Conservation (phyloP, 1,284 basidiomycete species). For the Pascua guehoae region DNA sequence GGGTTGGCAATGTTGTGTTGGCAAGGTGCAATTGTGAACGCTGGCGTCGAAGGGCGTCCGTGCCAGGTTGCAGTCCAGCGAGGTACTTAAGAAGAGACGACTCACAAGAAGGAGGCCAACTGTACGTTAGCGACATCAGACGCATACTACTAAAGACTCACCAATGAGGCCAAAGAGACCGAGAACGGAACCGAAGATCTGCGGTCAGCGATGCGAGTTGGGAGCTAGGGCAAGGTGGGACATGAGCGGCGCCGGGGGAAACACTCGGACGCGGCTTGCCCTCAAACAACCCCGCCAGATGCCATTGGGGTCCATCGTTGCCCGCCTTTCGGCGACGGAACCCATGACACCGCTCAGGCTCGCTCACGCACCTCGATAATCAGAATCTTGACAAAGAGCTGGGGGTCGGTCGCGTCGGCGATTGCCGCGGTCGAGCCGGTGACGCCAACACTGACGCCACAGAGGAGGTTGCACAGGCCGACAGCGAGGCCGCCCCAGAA, state of each 20-base stretch:
- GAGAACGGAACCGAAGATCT: conserved; percentile 89
- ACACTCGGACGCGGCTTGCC: neutral
- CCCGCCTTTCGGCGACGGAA: conserved; percentile 5
- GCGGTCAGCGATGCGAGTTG: neutral
- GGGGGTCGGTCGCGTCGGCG: conserved; percentile 86
- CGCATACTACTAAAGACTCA: conserved; percentile 52
- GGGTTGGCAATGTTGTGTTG: neutral
- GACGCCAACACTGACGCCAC: conserved; percentile 84
- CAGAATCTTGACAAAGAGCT: conserved; percentile 88
- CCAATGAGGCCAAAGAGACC: conserved; percentile 88
- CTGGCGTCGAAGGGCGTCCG: neutral
- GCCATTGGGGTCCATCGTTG: too few species aligned
- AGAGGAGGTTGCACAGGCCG: conserved; percentile 82
- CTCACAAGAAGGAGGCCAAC: conserved; percentile 50
- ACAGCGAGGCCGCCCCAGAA: conserved; percentile 95
- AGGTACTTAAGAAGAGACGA: conserved; percentile 12
- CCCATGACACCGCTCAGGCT: too few species aligned
- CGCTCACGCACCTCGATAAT: conserved; percentile 63
- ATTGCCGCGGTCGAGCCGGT: conserved; percentile 88
- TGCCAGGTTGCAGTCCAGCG: neutral
- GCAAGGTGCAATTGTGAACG: neutral
- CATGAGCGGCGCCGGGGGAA: neutral
- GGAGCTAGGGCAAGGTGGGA: neutral
- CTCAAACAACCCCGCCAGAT: neutral
- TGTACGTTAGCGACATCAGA: conserved; percentile 11